phyloP scores from a whole-genome alignment of 2,329 filamentous ascomycete species.

The Hymenoscyphus repandus region DNA sequence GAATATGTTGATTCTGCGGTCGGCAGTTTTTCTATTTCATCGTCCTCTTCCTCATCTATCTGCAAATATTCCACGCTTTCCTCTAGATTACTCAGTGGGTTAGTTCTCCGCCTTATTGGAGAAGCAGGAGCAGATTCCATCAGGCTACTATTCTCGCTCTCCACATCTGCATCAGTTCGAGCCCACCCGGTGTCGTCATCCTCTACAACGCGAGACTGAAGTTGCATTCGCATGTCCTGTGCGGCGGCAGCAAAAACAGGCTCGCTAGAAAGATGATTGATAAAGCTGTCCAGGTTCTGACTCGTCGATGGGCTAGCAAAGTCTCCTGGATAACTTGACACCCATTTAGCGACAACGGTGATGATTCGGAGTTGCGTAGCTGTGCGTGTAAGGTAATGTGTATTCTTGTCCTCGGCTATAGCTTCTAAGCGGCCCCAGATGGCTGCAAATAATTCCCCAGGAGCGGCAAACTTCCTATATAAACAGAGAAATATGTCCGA shows the following conservation, averaged over 20 bases:
- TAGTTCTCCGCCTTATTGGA: constrained; percentile 15
- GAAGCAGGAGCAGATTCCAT: constrained; percentile 20
- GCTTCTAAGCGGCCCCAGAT: constrained; percentile 73
- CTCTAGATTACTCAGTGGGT: constrained; percentile 16
- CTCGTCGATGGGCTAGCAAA: constrained; percentile 76
- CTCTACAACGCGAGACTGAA: constrained; percentile 67
- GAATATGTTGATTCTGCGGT: constrained; percentile 22
- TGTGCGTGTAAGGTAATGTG: constrained; percentile 70
- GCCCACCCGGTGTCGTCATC: constrained; percentile 94
- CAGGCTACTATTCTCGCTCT: constrained; percentile 20
- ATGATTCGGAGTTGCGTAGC: constrained; percentile 79
- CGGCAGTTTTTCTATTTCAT: constrained; percentile 23
- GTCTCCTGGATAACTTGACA: constrained; percentile 84
- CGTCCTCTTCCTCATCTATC: constrained; percentile 20
- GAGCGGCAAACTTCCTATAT: constrained; percentile 89
- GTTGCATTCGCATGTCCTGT: constrained; percentile 74
- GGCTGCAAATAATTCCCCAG: constrained; percentile 69
- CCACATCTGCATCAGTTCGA: constrained; percentile 62
- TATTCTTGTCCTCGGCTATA: constrained; percentile 59
- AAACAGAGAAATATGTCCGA: constrained; percentile 83
- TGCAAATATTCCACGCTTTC: constrained; percentile 16
- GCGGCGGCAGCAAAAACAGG: constrained; percentile 81
- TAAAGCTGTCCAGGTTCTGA: constrained; percentile 68
- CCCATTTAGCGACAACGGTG: constrained; percentile 82
- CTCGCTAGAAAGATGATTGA: constrained; percentile 66